Evolutionary conservation across 345 rosid genomes (phyloP), one percentile per base, ranked within the genome.

Genomic region (Iberis pinnata): DNA sequence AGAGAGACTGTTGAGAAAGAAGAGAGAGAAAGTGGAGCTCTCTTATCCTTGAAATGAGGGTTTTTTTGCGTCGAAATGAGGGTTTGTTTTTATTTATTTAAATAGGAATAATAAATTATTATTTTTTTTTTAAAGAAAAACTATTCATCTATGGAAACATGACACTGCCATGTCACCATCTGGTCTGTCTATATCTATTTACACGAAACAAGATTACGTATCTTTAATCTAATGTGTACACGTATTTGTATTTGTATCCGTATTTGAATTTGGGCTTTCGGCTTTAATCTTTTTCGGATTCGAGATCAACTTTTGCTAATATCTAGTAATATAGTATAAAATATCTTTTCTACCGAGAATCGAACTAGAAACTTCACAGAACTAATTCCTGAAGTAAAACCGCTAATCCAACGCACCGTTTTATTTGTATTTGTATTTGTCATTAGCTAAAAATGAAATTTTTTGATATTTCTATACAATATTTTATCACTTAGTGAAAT

Each of bases 11-110:
- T 49, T 46, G 64, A 22, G 12, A 9, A 29, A 4, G 33, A 29
- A 6, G 20, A 56, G 73, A 63, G 75, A 53, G 56, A 60, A 60
- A 49, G 51, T 24, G 32, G 49, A 61, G 70, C 35, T 65, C 51
- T 66, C 71, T 59, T 73, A 66, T 72, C 79, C 76, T 75, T 61
- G 75, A 70, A 69, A 72, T 68, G 53, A 72, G 83, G 80, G 60
- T n/a, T 72, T 67, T 65, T 65, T 67, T 66, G 64, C 78, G 62
- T 76, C 45, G 75, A 71, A 70, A 70, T 65, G 41, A 71, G 85
- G 71, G 65, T 65, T 65, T 68, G 61, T 52, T 13, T 47, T 32
- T 32, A 32, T 29, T 29, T n/a, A n/a, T 29, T 29, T 29, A 29
- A 9, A 9, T 9, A 24, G 68, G 49, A 53, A 19, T 54, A 58